Evolutionary conservation across 2,329 filamentous ascomycete genomes (phyloP).

Genomic region (Tolypocladium tundrense): DNA sequence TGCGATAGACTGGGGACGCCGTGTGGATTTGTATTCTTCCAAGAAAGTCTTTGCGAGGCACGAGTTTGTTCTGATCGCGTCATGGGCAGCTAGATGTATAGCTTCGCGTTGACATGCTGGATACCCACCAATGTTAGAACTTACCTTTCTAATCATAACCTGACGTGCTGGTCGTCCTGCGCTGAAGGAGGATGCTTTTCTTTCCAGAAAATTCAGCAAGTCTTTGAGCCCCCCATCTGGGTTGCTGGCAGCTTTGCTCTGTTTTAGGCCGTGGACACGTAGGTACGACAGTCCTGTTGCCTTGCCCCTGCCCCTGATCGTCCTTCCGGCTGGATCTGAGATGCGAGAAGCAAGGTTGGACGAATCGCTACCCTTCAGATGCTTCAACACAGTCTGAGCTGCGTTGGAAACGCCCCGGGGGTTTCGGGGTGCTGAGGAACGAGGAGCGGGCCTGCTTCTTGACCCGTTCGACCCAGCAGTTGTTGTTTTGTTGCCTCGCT

Average conservation of each 20-base stretch:
- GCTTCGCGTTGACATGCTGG: slow-evolving; percentile 3
- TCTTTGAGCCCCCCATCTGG: slow-evolving; percentile 55
- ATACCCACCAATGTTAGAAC: slow-evolving; percentile 30
- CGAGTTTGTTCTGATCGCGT: not conserved
- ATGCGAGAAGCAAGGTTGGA: slow-evolving; percentile 22
- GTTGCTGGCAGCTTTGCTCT: slow-evolving; percentile 59
- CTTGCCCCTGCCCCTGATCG: slow-evolving; percentile 12
- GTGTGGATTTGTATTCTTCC: not conserved
- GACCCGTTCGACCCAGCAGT: slow-evolving; percentile 15
- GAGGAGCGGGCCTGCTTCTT: slow-evolving; percentile 16
- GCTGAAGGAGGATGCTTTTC: slow-evolving; percentile 51
- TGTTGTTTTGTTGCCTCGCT: slow-evolving; percentile 22
- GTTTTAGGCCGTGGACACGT: slow-evolving; percentile 51
- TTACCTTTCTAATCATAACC: slow-evolving; percentile 69
- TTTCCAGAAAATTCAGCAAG: slow-evolving; percentile 59
- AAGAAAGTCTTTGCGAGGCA: not conserved
- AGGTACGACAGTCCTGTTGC: slow-evolving; percentile 22
- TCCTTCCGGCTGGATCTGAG: slow-evolving; percentile 17
- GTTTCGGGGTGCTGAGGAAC: slow-evolving; percentile 6
- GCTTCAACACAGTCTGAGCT: slow-evolving; percentile 33
- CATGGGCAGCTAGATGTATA: not conserved
- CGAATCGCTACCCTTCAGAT: slow-evolving; percentile 25
- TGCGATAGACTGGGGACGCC: not conserved
- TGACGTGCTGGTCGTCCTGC: slow-evolving; percentile 32
- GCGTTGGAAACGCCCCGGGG: slow-evolving; percentile 23